Evolutionary conservation across 208 protist genomes (phyloP), one percentile per base, ranked within the genome.

Genomic region (Porcisia deanei): DNA sequence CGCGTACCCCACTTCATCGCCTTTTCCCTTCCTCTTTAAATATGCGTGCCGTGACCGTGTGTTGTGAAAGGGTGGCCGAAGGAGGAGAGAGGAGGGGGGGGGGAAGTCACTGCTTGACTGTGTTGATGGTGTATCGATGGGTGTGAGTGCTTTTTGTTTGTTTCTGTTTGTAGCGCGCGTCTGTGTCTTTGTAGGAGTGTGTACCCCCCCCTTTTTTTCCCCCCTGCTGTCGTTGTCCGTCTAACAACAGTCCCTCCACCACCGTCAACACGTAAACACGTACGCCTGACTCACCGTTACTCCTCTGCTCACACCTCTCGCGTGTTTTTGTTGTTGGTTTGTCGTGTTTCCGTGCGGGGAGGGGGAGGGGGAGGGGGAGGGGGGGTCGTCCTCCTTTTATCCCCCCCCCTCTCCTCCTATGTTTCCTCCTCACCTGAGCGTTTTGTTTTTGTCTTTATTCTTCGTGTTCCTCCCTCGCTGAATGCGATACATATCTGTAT

Each of bases 361-460:
- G 30, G 30, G 30, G 30, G 30, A 30, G 30, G 30, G 16, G 57
- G 30, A 30, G 30, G 30, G 30, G 30, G 30, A 30, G 30, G 30
- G n/a, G n/a, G n/a, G 30, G 30, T 30, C 30, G 30, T 30, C 14
- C 14, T 60, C 14, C 14, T 30, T 60, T 60, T 60, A 12, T 22
- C 7, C 7, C 57, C 14, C 22, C 57, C 14, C 57, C 57, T n/a
- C 22, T 60, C 57, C 57, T 60, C 57, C 30, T 1, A 7, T 30
- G 20, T 60, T 22, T 60, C 14, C 57, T 22, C 20, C 57, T 0
- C 57, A 12, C 57, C 4, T 60, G 57, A 60, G 57, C 25, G 16
- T 12, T 60, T 60, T 12, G 16, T 68, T 73, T 54, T 71, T 55
- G 30, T 30, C 30, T 30, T 73, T 45, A 59, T 73, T 58, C 67